These are phyloP conservation scores for Ogataea minuta DNA, from an alignment of 805 yeast genomes.

Conservation along the genomic window DNA sequence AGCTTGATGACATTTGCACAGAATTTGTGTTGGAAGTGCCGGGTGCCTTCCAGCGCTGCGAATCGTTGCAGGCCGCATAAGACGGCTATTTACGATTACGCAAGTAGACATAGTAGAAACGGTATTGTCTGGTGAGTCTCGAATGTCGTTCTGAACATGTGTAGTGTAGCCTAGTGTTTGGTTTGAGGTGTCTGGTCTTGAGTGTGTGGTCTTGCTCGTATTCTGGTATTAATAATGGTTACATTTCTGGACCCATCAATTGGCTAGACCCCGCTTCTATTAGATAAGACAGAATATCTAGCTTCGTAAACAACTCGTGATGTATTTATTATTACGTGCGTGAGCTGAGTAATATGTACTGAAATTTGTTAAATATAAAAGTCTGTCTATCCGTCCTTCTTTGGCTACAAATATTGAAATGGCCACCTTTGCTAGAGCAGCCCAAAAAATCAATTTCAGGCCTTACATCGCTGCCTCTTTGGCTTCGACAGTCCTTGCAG, in stretches of 20 bases:
- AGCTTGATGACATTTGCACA: conserved; percentile 11
- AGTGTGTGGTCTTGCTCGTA: not conserved
- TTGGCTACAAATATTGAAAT: not conserved
- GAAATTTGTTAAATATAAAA: not conserved
- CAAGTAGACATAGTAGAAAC: conserved; percentile 12
- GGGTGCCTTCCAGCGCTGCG: conserved; percentile 32
- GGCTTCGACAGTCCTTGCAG: conserved; percentile 23
- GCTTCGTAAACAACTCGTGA: too few relatives aligned
- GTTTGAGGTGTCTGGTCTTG: conserved; percentile 2
- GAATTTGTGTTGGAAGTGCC: conserved; percentile 23
- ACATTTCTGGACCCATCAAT: not conserved
- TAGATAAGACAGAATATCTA: not conserved
- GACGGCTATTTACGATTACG: conserved; percentile 37
- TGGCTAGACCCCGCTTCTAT: not conserved
- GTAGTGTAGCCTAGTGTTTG: not conserved
- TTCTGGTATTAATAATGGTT: not conserved
- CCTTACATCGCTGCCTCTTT: conserved; percentile 1
- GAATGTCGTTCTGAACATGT: conserved; percentile 7
- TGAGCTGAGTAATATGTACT: too few relatives aligned
- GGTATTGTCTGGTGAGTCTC: not conserved
- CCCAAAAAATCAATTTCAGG: conserved; percentile 1
- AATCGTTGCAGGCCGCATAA: conserved; percentile 35
- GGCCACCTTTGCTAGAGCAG: conserved; percentile 6
- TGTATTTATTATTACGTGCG: too few relatives aligned
- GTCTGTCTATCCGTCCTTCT: not conserved